Base-by-base conservation (phyloP, 345 rosid species). In the Pelargonium nanum region DNA sequence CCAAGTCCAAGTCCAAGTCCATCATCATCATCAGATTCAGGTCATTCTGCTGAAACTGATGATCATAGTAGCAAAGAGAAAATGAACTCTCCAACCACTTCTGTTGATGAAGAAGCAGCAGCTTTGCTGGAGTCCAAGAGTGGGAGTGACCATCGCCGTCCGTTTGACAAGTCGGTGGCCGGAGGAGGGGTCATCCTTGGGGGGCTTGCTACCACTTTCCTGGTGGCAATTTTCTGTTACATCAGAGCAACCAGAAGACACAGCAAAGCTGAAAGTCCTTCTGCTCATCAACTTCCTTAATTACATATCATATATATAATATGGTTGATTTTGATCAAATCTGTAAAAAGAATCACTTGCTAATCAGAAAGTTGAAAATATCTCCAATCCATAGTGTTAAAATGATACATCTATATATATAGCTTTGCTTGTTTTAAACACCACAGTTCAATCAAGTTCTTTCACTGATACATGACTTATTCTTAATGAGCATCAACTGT, bases 181-280 rank as follows among this genome's bases (percentile, higher is more conserved):
- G 97, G 91, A 0, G 94, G 94, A 1, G 96, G 94, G 19, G 85
- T 87, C 25, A 84, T 91, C 20, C 81, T 88, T 0, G 96, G 89
- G 0, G 83, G 88, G 12, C 87, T 91, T 22, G 97, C 84, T 10
- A 77, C 85, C 12, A 72, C 81, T 2, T 91, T 91, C 65, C 57
- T 84, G 65, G 89, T 80, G 62, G 83, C 76, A 3, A 74, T 88
- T 67, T 77, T 91, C 70, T 85, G 88, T 60, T 88, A 84, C 67
- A 74, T 86, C 55, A 80, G 80, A 71, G 97, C 87, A 10, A 88
- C 96, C 0, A 56, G 86, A 57, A 83, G 84, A 67, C 83, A 68
- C 13, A 34, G 45, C 48, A 74, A 77, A 55, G 32, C 78, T 0
- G 71, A 64, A 20, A 45, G 26, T 58, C 53, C 24, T n/a, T 60